These are phyloP conservation scores for Hypoxylon sp. DNA, from an alignment of 2,329 filamentous ascomycete species.

Conservation along the genomic window DNA sequence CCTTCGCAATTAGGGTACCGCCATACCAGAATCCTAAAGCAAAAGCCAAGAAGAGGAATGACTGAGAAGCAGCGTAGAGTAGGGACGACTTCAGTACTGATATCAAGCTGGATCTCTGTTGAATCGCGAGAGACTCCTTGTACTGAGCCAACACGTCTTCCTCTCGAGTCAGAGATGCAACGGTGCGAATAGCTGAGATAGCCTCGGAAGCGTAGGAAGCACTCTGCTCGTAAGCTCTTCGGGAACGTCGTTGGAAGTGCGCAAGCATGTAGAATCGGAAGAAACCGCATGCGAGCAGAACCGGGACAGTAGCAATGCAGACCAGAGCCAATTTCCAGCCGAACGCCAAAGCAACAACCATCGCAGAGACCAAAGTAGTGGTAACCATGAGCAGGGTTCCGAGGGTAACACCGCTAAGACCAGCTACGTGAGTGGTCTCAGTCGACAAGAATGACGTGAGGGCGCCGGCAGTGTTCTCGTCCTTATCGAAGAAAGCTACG, in stretches of 20 bases:
- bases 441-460: slow-evolving; percentile 90
- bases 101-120: slow-evolving; percentile 74
- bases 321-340: slow-evolving; percentile 92
- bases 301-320: slow-evolving; percentile 80
- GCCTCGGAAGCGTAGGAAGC: slow-evolving; percentile 93
- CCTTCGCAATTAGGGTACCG: slow-evolving; percentile 76
- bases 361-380: slow-evolving; percentile 82
- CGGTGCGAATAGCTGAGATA: slow-evolving; percentile 92
- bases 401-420: slow-evolving; percentile 87
- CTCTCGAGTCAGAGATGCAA: slow-evolving; percentile 90
- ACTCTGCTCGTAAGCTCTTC: slow-evolving; percentile 81
- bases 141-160: slow-evolving; percentile 81
- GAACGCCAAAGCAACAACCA: slow-evolving; percentile 76
- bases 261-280: slow-evolving; percentile 88
- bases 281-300: slow-evolving; percentile 85
- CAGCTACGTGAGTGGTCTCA: slow-evolving; percentile 88
- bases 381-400: slow-evolving; percentile 85
- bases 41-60: slow-evolving; percentile 83
- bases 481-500: slow-evolving; percentile 88
- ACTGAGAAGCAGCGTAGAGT: slow-evolving; percentile 88
- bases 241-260: slow-evolving; percentile 81
- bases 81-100: slow-evolving; percentile 81
- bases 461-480: slow-evolving; percentile 89
- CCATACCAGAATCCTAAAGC: slow-evolving; percentile 96
- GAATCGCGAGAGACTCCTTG: slow-evolving; percentile 71